phyloP scores from a whole-genome alignment of 2,329 filamentous ascomycete genomes.

The Beauveria medogensis region DNA sequence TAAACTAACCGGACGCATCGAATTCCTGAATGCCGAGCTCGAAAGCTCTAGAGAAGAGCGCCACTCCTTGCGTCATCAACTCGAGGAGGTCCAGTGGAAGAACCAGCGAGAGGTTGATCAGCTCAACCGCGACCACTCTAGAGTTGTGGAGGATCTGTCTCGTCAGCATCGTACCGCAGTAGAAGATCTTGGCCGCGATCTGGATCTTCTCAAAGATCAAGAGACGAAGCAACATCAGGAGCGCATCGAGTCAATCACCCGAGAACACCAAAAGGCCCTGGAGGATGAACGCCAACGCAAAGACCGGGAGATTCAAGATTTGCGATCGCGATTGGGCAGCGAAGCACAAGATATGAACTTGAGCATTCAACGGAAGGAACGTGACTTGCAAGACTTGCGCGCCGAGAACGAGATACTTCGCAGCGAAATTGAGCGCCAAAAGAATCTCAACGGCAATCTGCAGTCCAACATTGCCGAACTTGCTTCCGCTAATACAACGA shows the following conservation, averaged over 20 bases:
- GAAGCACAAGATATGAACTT: conserved; percentile 44
- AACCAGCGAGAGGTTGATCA: conserved; percentile 43
- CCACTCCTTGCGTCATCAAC: conserved; percentile 26
- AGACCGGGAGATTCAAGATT: conserved; percentile 56
- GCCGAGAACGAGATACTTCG: conserved; percentile 36
- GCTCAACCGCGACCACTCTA: conserved; percentile 32
- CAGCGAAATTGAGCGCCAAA: conserved; percentile 53
- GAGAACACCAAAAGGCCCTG: conserved; percentile 54
- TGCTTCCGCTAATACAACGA: conserved; percentile 51
- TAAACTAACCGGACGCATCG: conserved; percentile 38
- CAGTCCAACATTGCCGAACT: conserved; percentile 49
- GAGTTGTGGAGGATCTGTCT: conserved; percentile 26
- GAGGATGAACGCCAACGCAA: conserved; percentile 55
- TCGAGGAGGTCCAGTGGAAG: conserved; percentile 31
- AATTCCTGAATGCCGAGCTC: conserved; percentile 56
- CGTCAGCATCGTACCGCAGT: conserved; percentile 26
- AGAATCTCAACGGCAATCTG: conserved; percentile 47
- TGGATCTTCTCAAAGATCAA: conserved; percentile 31
- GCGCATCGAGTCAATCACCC: conserved; percentile 56
- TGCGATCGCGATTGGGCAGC: conserved; percentile 44
- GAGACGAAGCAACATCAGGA: conserved; percentile 55
- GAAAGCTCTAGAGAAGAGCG: conserved; percentile 30
- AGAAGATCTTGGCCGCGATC: conserved; percentile 37
- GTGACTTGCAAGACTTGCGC: conserved; percentile 42
- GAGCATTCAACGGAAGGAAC: conserved; percentile 43